Conservation (phyloP, 208 protist genomes). For the Blechomonas ayalai region DNA sequence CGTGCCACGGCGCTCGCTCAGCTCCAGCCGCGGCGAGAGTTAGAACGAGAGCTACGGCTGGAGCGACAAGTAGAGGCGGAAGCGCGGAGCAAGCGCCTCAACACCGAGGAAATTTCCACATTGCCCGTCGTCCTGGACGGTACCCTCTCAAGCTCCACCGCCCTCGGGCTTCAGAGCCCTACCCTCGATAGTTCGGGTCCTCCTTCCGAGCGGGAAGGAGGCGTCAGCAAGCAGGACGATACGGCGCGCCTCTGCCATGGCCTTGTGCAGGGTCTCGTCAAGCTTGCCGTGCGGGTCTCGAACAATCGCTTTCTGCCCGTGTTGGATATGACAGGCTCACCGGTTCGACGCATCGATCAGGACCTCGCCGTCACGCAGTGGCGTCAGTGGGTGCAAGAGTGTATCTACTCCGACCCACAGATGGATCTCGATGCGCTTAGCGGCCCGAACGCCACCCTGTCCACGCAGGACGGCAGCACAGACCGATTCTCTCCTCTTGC, state of each 20-base stretch:
- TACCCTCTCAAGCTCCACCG: neutral
- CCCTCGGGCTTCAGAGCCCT: neutral
- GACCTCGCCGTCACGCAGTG: conserved; percentile 68
- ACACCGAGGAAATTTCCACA: no score
- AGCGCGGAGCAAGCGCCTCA: no score
- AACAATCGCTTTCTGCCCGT: conserved; percentile 53
- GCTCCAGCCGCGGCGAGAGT: no score
- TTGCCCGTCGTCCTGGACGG: neutral
- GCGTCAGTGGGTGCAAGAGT: conserved; percentile 46
- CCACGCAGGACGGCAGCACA: no score
- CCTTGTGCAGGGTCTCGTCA: conserved; percentile 38
- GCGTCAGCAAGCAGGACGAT: conserved; percentile 4
- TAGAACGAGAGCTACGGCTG: no score
- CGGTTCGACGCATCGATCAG: conserved; percentile 42
- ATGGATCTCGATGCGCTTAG: no score
- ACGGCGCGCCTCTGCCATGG: conserved; percentile 25
- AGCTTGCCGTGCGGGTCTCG: conserved; percentile 63
- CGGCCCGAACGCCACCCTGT: no score
- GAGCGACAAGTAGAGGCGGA: no score
- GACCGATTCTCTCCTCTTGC: no score
- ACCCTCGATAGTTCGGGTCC: neutral
- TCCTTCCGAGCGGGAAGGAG: neutral
- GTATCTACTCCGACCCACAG: conserved; percentile 19
- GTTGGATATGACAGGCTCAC: conserved; percentile 17
- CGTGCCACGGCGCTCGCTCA: conserved; percentile 5